These are phyloP conservation scores for Pichia phayaonensis DNA, from an alignment of 805 yeast species.

Conservation along the genomic window DNA sequence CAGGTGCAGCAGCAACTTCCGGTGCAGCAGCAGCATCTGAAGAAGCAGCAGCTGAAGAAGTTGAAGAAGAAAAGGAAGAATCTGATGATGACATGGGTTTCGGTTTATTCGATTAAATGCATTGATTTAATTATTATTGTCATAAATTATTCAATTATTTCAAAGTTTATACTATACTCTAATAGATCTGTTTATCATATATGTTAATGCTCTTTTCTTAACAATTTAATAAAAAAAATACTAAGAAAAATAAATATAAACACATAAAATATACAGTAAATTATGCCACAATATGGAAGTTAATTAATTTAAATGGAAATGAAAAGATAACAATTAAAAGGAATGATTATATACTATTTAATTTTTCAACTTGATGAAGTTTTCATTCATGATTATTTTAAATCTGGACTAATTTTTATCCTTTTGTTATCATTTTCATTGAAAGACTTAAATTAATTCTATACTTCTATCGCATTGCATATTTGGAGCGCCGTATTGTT, in stretches of 20 bases:
- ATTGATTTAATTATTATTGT: neutral
- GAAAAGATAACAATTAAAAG: too few relatives aligned
- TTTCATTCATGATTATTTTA: too few relatives aligned
- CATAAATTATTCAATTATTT: neutral
- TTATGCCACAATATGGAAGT: too few relatives aligned
- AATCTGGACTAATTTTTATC: too few relatives aligned
- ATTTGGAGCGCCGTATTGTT: neutral
- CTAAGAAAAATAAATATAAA: neutral
- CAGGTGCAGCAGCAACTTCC: conserved; percentile 61
- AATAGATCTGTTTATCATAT: conserved; percentile 5
- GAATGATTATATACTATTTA: too few relatives aligned
- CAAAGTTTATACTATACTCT: conserved; percentile 5
- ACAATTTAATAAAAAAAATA: conserved; percentile 1
- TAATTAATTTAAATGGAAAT: neutral
- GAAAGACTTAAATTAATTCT: neutral
- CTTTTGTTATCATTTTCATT: neutral
- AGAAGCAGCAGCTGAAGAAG: conserved; percentile 55
- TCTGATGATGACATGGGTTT: conserved; percentile 87
- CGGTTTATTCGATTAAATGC: conserved; percentile 80
- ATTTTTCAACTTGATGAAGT: too few relatives aligned
- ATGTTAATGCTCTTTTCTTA: conserved; percentile 7
- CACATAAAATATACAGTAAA: neutral
- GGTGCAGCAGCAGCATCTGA: conserved; percentile 56
- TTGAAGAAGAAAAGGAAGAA: conserved; percentile 45
- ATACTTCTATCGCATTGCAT: too few relatives aligned